Evolutionary conservation across 1,139 yeast genomes (phyloP), one percentile per base, ranked within the genome.

Genomic region (Candida freyschussii): DNA sequence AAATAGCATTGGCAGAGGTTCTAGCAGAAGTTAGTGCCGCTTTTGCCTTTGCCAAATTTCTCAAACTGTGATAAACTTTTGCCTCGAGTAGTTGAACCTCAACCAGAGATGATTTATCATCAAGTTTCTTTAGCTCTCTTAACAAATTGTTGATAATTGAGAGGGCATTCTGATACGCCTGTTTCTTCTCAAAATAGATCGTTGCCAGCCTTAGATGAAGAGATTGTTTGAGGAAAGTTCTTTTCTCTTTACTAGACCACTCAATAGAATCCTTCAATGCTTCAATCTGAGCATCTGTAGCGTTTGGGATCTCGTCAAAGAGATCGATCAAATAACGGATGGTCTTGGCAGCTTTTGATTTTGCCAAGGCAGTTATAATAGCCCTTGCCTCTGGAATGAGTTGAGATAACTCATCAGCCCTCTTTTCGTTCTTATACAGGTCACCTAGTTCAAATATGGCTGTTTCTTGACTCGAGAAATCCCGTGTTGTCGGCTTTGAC

Each of bases 11-110:
- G 12, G 98, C 98, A 6, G 95, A 82, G 0, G 98, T 93, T 60
- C 97, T 76, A 3, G 98, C 96, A 38, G 95, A 80, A 5, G 98
- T 89, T 48, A 93, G 70, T 5, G 96, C 80, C 6, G 97, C 97
- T 52, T 86, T 76, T 11, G 95, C 73, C 61, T 89, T 91, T n/a
- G 96, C 84, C 52, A 85, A 71, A 57, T 93, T 93, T 58, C 96
- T 75, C 50, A 93, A 68, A 17, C 95, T 89, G 58, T 89, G 96
- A 59, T 82, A 91, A 26, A 85, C 86, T 55, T 86, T 82, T 17
- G 93, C 73, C 59, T 93, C 98, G 48, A 91, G 73, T 48, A 93
- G 67, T 62, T 91, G 97, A 24, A 93, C 96, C 56, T 93, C 98
- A 9, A 93, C 96, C 38, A 93, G 72, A 22, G 95, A 85, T 33